These are phyloP conservation scores for Zygotorulaspora florentina DNA, from an alignment of 805 yeast genomes.

Conservation along the genomic window DNA sequence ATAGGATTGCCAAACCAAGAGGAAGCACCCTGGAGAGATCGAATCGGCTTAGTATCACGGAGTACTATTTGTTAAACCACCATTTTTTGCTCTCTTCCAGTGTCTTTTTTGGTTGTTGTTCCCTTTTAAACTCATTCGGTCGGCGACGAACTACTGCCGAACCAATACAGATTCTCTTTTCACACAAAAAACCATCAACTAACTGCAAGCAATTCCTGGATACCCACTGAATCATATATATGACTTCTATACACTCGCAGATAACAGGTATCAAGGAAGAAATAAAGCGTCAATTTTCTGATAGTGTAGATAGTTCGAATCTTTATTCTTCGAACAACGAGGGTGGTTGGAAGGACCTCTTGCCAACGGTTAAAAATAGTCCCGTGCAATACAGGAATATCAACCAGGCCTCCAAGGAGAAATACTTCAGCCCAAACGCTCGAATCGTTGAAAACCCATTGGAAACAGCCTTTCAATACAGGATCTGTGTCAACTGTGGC, in stretches of 20 bases:
- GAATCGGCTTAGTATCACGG: too few species aligned
- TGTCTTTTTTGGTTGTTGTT: not conserved
- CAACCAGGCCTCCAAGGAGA: slow-evolving; percentile 12
- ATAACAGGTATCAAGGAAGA: slow-evolving; percentile 17
- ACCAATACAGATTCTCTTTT: not conserved
- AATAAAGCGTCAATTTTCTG: slow-evolving; percentile 12
- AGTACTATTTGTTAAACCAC: not conserved
- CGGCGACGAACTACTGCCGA: not conserved
- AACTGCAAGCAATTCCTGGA: not conserved
- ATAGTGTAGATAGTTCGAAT: slow-evolving; percentile 3
- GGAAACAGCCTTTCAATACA: slow-evolving; percentile 21
- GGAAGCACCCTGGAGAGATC: too few species aligned
- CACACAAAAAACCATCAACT: not conserved
- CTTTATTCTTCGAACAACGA: slow-evolving; percentile 3
- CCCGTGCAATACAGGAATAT: slow-evolving; percentile 15
- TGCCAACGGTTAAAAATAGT: slow-evolving; percentile 18
- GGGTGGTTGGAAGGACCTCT: slow-evolving; percentile 25
- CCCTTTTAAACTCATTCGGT: too few species aligned
- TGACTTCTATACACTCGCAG: slow-evolving; percentile 16
- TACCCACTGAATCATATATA: slow-evolving; percentile 2
- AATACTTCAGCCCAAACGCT: slow-evolving; percentile 25
- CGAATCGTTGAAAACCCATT: slow-evolving; percentile 21
- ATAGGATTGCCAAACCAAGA: too few species aligned
- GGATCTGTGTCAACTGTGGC: slow-evolving; percentile 34
- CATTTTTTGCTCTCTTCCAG: not conserved